Base-by-base conservation (phyloP, 2,329 filamentous ascomycete genomes). In the Chrysoporthe cubensis region DNA sequence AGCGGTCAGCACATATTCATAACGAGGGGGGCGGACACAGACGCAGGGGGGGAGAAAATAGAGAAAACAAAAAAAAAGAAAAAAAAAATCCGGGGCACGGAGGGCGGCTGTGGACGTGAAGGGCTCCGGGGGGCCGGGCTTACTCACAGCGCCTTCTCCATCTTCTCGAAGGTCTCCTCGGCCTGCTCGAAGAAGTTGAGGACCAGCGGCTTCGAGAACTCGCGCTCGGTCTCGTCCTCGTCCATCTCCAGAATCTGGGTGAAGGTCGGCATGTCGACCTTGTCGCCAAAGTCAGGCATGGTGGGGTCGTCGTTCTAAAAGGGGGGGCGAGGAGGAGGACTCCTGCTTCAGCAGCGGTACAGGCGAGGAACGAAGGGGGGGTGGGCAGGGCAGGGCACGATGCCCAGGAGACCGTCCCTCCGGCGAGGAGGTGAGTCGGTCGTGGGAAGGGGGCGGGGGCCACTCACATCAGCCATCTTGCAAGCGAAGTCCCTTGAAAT, bases 211-310 rank as follows among this genome's bases (percentile, higher is more conserved):
- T 85, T 88, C 81, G 92, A 96, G 84, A 98, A 98, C 61, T 97
- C 93, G 74, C 90, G 87, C 71, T 95, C 91, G 13, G 90, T 88
- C 72, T 92, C 91, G 71, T 92, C 91, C 71, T 98, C 96, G 78
- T 99, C 96, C 95, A 99, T 97, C 80, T 98, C 96, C 71, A 98
- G 88, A 78, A 99, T 98, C 83, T 98, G 96, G 74, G 90, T 89
- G 75, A 99, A 99, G 66, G 94, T 97, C 66, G 80, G 78, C 70
- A 84, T 81, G 78, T 98, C 95, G 80, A 99, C 90, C 76, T 85
- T 85, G 72, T 96, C 91, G 69, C 88, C 89, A 72, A 93, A 87
- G 69, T 92, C 87, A 69, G 84, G 83, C 74, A 88, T 78, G 70
- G 80, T 83, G 66, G 81, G 46, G 40, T 69, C 67, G 58, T 69